Conservation (phyloP, 1,284 basidiomycete genomes). For the Waitea zeae region DNA sequence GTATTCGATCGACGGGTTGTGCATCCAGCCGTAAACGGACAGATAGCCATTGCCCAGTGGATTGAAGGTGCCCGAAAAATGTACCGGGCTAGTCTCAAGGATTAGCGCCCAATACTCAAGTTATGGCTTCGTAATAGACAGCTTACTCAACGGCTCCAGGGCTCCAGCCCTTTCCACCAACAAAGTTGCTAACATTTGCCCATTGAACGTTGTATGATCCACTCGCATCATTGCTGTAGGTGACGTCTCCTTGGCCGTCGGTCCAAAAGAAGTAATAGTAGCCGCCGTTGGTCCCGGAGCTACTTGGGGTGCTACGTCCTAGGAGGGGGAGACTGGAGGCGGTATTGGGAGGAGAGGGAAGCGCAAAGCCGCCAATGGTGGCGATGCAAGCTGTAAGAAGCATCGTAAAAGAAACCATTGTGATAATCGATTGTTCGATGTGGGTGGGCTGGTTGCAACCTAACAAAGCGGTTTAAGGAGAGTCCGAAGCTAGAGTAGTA, state of each 20-base stretch:
- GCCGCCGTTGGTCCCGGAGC: conserved; percentile 2
- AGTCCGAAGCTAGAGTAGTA: too few species aligned
- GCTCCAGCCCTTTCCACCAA: conserved; percentile 12
- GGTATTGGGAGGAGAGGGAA: too few species aligned
- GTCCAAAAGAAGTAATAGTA: conserved; percentile 4
- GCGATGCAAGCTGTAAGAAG: too few species aligned
- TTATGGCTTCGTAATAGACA: too few species aligned
- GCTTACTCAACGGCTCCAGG: conserved; percentile 6
- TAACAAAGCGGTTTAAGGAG: too few species aligned
- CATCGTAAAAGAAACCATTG: too few species aligned
- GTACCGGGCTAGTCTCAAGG: conserved; percentile 6
- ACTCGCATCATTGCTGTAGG: conserved; percentile 9
- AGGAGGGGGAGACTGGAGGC: too few species aligned
- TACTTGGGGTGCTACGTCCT: background rate
- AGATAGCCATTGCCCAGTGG: conserved; percentile 9
- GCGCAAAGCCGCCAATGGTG: too few species aligned
- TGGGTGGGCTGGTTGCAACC: too few species aligned
- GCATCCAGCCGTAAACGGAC: conserved; percentile 6
- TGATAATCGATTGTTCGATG: too few species aligned
- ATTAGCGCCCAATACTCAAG: background rate
- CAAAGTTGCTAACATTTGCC: conserved; percentile 9
- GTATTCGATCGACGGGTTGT: conserved; percentile 15
- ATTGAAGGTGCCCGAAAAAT: conserved; percentile 7
- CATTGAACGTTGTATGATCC: conserved; percentile 9
- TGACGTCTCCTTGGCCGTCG: conserved; percentile 4